Base-by-base conservation (phyloP, 2,329 filamentous ascomycete genomes). In the Chaetomium olivaceum region DNA sequence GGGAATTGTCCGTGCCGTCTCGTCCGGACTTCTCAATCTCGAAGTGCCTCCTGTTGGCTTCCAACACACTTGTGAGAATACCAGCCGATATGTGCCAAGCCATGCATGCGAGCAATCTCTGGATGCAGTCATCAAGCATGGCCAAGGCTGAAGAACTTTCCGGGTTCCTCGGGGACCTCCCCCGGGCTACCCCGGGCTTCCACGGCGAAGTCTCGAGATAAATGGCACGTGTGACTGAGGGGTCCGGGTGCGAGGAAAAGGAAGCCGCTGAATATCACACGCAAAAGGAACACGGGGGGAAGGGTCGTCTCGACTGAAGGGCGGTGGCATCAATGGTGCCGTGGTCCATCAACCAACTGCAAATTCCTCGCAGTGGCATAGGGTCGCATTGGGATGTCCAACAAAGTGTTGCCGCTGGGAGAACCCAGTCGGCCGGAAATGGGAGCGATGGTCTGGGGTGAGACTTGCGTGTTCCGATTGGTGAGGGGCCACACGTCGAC, bases 391-490 rank as follows among this genome's bases (percentile, higher is more conserved):
- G 19, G 23, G 12, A 55, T 7, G 62, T 46, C 68, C 65, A 67
- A 67, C 63, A 56, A 55, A 63, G 46, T 61, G 64, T 29, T 59
- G 57, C 55, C 23, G 54, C 65, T 68, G 57, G 59, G 65, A 69
- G 29, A 58, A 46, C 46, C 52, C 63, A 51, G 64, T 55, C 48
- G 23, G 59, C 61, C 64, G 68, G 69, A 69, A 66, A 66, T 67
- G 68, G 61, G 61, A 63, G 64, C 60, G 59, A 14, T 62, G 59
- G 62, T 50, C 55, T 56, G 63, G 55, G 62, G 51, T 56, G 60
- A 50, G 8, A 33, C 52, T 23, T 63, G 66, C 66, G 67, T 69
- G 66, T 62, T 52, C 54, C 65, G 62, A 72, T 72, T 72, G 69
- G 71, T 54, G 64, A 58, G 29, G 27, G 36, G 39, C 48, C 54